A percentile compares a stretch with the other conserved stretches of the same genome.
These are phyloP conservation scores for Kwoniella dendrophila DNA, from an alignment of 768 basidiomycete species.

Conservation along the genomic window DNA sequence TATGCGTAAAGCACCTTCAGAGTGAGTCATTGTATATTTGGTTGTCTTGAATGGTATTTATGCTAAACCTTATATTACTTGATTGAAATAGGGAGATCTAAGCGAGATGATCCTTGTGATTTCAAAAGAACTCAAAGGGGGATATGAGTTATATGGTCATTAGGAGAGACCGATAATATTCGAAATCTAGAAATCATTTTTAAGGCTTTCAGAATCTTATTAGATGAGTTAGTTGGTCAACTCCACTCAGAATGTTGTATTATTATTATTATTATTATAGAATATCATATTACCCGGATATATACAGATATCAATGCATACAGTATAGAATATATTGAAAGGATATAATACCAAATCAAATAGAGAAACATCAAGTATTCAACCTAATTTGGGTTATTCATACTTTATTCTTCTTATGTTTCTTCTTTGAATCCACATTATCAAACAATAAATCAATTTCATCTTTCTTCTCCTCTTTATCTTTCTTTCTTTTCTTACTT, in stretches of 20 bases:
- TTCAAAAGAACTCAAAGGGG: no score
- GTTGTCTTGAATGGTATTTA: not conserved
- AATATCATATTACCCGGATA: no score
- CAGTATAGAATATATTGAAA: not conserved
- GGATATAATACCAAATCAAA: no score
- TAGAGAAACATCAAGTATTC: no score
- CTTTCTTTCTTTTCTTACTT: slow-evolving; percentile 37
- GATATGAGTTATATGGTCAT: no score
- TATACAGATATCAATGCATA: not conserved
- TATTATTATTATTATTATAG: no score
- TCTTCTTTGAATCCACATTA: slow-evolving; percentile 37
- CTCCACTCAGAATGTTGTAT: slow-evolving; percentile 11
- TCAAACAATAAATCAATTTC: slow-evolving; percentile 53
- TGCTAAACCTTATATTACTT: not conserved
- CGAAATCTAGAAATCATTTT: no score
- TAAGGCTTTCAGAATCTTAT: no score
- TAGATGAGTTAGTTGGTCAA: not conserved
- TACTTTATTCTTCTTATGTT: slow-evolving; percentile 31
- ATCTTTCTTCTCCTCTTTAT: slow-evolving; percentile 31
- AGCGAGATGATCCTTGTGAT: not conserved
- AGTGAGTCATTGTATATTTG: slow-evolving; percentile 36
- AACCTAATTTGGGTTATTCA: not conserved
- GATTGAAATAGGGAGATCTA: slow-evolving; percentile 17
- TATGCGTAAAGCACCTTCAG: slow-evolving; percentile 49
- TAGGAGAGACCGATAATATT: no score